Conservation (phyloP, 441 rosid species). For the Pelargonium myrrhifolium region DNA sequence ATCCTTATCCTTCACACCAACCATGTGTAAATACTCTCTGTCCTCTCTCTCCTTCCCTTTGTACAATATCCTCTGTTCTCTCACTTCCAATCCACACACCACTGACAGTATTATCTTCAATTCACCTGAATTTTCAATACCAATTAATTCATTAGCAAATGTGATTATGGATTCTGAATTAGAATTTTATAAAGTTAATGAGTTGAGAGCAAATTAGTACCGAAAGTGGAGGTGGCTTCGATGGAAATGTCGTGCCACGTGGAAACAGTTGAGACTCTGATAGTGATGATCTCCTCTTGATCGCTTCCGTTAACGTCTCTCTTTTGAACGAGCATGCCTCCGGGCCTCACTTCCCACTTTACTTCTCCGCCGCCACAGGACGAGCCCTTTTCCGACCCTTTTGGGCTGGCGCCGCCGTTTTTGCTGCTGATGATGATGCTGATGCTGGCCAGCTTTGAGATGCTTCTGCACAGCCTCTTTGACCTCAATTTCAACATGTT, state of each 20-base stretch:
- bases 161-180: too few species aligned
- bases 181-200: not conserved
- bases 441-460: slow-evolving; percentile 42
- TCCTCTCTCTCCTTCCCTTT: slow-evolving; percentile 84
- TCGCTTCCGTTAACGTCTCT: slow-evolving; percentile 36
- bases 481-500: slow-evolving; percentile 65
- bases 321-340: slow-evolving; percentile 94
- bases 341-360: slow-evolving; percentile 89
- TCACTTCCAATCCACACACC: slow-evolving; percentile 60
- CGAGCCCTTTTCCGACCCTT: not conserved
- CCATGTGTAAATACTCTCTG: slow-evolving; percentile 74
- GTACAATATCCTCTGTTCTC: slow-evolving; percentile 70
- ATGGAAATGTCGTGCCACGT: slow-evolving; percentile 62
- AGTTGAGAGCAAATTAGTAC: slow-evolving; percentile 22
- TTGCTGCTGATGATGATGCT: slow-evolving; percentile 18
- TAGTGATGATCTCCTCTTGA: slow-evolving; percentile 41
- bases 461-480: slow-evolving; percentile 55
- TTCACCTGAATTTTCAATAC: slow-evolving; percentile 36
- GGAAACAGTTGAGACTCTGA: slow-evolving; percentile 64
- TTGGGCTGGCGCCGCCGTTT: slow-evolving; percentile 16
- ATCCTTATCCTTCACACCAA: slow-evolving; percentile 78
- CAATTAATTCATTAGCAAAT: not conserved
- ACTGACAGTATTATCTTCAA: slow-evolving; percentile 61
- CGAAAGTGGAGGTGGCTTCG: slow-evolving; percentile 73
- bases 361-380: slow-evolving; percentile 36